phyloP scores from a whole-genome alignment of 805 yeast species.

The Henningerozyma blattae region DNA sequence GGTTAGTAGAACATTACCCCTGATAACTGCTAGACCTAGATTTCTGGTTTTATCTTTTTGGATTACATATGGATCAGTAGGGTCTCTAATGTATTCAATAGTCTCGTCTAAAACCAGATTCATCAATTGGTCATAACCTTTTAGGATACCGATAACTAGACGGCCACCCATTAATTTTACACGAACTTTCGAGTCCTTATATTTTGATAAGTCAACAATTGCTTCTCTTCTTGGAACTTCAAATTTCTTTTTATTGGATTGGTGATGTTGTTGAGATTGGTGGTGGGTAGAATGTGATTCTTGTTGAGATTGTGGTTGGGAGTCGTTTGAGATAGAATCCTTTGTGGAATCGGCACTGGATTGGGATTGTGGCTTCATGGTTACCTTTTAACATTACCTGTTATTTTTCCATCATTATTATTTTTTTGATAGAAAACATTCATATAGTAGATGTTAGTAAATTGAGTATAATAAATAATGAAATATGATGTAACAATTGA shows the following conservation, averaged over 20 bases:
- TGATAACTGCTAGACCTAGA: conserved; percentile 69
- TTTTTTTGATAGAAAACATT: too few relatives aligned
- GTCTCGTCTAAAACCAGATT: conserved; percentile 65
- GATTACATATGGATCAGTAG: conserved; percentile 44
- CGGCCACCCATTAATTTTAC: conserved; percentile 84
- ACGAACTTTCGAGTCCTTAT: conserved; percentile 58
- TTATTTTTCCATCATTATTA: too few relatives aligned
- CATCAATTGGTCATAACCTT: conserved; percentile 77
- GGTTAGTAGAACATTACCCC: conserved; percentile 65
- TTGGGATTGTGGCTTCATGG: too few relatives aligned
- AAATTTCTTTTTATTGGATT: conserved; percentile 26
- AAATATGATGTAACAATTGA: too few relatives aligned
- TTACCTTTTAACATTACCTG: too few relatives aligned
- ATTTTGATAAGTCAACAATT: conserved; percentile 66
- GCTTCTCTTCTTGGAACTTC: conserved; percentile 89
- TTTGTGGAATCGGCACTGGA: too few relatives aligned
- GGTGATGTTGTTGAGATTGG: conserved; percentile 9
- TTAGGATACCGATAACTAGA: conserved; percentile 64
- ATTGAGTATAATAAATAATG: too few relatives aligned
- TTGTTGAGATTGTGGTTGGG: neutral
- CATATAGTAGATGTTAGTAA: too few relatives aligned
- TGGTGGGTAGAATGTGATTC: too few relatives aligned
- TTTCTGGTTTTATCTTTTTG: conserved; percentile 48
- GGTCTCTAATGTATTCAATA: conserved; percentile 46
- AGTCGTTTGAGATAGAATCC: too few relatives aligned